Percentiles rank a stretch among this genome's conserved stretches.
These are phyloP conservation scores for Spongospora subterranea DNA, from an alignment of 208 protist species.

Conservation along the genomic window DNA sequence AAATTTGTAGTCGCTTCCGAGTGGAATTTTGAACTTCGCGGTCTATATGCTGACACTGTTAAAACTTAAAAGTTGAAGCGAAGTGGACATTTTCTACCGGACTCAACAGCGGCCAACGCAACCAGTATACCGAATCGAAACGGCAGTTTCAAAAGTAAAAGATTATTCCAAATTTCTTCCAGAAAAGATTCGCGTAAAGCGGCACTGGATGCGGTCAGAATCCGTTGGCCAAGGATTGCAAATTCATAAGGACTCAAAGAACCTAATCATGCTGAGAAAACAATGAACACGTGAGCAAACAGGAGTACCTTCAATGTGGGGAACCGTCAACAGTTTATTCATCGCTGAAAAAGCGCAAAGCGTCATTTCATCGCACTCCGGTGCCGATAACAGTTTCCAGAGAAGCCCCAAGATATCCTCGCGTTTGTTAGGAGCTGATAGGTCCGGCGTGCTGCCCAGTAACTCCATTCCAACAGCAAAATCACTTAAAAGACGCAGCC, in stretches of 20 bases:
- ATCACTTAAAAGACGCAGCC: neutral
- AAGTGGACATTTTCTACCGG: neutral
- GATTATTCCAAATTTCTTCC: neutral
- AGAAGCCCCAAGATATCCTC: neutral
- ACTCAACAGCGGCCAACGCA: neutral
- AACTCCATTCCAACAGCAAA: neutral
- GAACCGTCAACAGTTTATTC: neutral
- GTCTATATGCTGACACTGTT: too few species aligned
- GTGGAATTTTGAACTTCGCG: neutral
- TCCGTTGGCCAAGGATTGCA: neutral
- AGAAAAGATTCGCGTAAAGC: neutral
- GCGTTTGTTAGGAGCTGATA: neutral
- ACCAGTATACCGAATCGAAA: constrained; percentile 3
- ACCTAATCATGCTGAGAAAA: neutral
- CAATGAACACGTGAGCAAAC: too few species aligned
- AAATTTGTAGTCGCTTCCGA: neutral
- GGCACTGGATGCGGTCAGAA: neutral
- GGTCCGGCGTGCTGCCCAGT: neutral
- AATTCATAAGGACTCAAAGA: neutral
- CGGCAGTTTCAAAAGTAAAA: neutral
- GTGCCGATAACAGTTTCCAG: neutral
- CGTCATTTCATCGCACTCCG: too few species aligned
- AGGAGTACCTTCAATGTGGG: neutral
- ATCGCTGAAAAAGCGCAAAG: neutral
- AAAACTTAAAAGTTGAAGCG: too few species aligned